Evolutionary conservation across 495 filamentous ascomycete species (phyloP).

Genomic region (Diplogelasinospora grovesii): DNA sequence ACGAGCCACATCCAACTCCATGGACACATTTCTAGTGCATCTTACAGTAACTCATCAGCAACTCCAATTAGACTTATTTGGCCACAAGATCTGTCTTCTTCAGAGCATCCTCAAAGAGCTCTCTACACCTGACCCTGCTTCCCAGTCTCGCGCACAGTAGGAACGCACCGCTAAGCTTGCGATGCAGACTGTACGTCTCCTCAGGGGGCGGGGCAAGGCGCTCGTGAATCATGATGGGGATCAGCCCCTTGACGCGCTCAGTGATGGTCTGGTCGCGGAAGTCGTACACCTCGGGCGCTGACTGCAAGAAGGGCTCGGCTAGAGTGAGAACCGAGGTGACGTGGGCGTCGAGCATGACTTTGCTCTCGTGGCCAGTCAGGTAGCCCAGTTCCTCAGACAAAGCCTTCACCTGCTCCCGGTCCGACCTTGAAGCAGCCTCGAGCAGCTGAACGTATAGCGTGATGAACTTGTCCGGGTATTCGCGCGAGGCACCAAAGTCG

Average conservation of each 20-base stretch:
- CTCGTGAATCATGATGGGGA: constrained; percentile 89
- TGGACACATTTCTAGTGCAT: too few species aligned
- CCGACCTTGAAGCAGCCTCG: constrained; percentile 63
- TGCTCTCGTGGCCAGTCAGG: constrained; percentile 79
- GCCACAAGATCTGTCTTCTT: constrained; percentile 37
- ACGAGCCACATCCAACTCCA: too few species aligned
- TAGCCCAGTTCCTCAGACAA: constrained; percentile 84
- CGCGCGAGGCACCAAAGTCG: constrained; percentile 90
- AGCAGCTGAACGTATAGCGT: constrained; percentile 69
- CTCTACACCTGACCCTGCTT: constrained; percentile 71
- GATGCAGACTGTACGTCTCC: constrained; percentile 94
- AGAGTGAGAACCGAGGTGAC: constrained; percentile 74
- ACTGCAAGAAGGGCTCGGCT: constrained; percentile 78
- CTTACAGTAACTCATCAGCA: too few species aligned
- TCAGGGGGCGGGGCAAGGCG: constrained; percentile 85
- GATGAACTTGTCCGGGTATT: constrained; percentile 76
- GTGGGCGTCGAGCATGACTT: constrained; percentile 82
- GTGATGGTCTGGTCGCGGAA: constrained; percentile 94
- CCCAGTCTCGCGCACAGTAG: constrained; percentile 82
- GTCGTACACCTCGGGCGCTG: constrained; percentile 79
- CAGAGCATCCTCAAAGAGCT: constrained; percentile 69
- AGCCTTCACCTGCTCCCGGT: constrained; percentile 53
- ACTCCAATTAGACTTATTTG: too few species aligned
- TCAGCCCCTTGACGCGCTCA: constrained; percentile 75
- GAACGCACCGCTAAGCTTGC: constrained; percentile 94